Conservation (phyloP, 345 rosid genomes). For the Salix exigua region DNA sequence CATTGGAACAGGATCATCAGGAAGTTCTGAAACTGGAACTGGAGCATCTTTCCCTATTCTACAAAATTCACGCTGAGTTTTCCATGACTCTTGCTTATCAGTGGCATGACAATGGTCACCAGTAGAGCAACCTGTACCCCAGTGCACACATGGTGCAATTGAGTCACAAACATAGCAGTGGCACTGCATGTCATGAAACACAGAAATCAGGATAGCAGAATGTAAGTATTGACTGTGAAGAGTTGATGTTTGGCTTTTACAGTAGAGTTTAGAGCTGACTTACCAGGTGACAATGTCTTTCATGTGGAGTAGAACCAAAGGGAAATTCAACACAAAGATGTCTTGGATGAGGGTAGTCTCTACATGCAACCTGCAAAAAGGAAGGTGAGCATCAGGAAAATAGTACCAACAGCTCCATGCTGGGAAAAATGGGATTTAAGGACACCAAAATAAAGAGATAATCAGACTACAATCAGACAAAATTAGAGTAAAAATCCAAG, state of each 20-base stretch:
- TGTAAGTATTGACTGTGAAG: neutral
- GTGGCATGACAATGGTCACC: slow-evolving; percentile 83
- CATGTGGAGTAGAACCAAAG: slow-evolving; percentile 56
- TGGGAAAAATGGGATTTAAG: neutral
- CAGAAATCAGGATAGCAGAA: slow-evolving; percentile 5
- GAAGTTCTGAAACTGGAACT: slow-evolving; percentile 19
- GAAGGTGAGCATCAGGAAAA: slow-evolving; percentile 6
- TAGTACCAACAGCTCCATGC: neutral
- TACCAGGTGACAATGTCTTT: slow-evolving; percentile 62
- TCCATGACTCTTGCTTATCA: slow-evolving; percentile 62
- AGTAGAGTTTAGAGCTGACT: neutral
- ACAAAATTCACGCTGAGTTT: slow-evolving; percentile 42
- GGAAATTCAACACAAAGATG: slow-evolving; percentile 65
- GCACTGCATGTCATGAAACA: slow-evolving; percentile 49
- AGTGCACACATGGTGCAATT: slow-evolving; percentile 64
- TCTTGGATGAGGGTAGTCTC: slow-evolving; percentile 87
- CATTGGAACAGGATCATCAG: slow-evolving; percentile 15
- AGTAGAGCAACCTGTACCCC: slow-evolving; percentile 46
- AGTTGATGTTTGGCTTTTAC: neutral
- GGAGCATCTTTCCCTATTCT: slow-evolving; percentile 31
- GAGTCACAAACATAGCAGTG: slow-evolving; percentile 87
- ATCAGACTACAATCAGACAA: neutral
- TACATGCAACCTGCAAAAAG: slow-evolving; percentile 69
- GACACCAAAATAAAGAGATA: neutral
- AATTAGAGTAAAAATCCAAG: no score